Base-by-base conservation (phyloP, 2,329 filamentous ascomycete genomes). In the Niveomyces coronatus region DNA sequence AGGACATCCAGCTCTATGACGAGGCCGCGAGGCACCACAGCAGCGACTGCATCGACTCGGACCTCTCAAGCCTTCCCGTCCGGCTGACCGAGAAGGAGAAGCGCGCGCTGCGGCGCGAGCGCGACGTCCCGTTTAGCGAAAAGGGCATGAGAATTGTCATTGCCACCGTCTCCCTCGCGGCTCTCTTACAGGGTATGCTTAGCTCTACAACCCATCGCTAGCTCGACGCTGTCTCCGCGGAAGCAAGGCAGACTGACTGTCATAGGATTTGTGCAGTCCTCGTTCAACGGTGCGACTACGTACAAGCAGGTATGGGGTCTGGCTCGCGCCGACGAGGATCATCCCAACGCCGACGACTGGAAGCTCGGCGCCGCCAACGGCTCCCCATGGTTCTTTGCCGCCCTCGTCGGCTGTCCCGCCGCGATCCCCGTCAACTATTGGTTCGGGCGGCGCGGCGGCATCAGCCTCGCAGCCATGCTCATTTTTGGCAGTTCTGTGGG, bases 121-220 rank as follows among this genome's bases (percentile, higher is more conserved):
- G 53, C 22, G 60, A 66, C 35, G 49, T 52, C 1, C 47, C 61
- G 0, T 62, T 64, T 27, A 61, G 60, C 9, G 56, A 66, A 27
- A 49, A 47, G 31, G 55, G 57, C 3, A 66, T 66, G 56, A 42
- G 53, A 13, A 50, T 56, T 9, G 62, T 67, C 36, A 56, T 65
- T 27, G 43, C 60, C 22, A 64, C 61, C 2, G 63, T 67, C 10
- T 64, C 62, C 3, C 50, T 66, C 3, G 63, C 64, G 0, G 64
- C 63, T 0, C 59, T 67, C 30, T 47, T 67, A 0, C 64, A 67
- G 45, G 49, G 49, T 50, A 16, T 41, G 35, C 6, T 20, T 11
- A 11, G 7, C n/a, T 23, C 14, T 13, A 16, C 9, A 19, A 15
- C 13, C n/a, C 15, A 14, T 3, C 11, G 26, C 15, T 14, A 28